Evolutionary conservation across 352 stramenopile genomes (phyloP), one percentile per base, ranked within the genome.

Genomic region (Phytopythium aichiense): DNA sequence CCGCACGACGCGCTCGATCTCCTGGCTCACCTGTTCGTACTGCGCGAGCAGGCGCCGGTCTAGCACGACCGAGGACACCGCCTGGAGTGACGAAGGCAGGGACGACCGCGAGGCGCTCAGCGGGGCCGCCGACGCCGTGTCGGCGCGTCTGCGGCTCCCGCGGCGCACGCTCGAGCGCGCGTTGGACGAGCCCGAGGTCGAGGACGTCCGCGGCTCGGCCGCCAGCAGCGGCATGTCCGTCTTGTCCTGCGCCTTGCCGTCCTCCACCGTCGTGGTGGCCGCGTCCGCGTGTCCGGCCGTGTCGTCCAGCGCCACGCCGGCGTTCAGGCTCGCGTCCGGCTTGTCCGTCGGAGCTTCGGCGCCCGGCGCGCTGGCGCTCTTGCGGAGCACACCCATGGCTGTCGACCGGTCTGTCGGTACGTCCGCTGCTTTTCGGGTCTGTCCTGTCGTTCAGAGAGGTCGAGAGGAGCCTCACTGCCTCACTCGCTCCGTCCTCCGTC

Each of bases 1-100:
- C 23, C 81, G 81, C 54, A 86, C 74, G 18, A 92, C 68, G 13
- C 80, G 84, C 61, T 89, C 72, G 53, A 92, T 91, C 63, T 91
- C 84, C 43, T 81, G 63, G 60, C 88, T 92, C 56, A 92, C 77
- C 53, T 87, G 74, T 46, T 92, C 81, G 63, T 89, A 92, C 56
- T 88, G 81, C 7, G 88, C 76, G 18, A 92, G 61, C 53, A 92
- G 65, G 6, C 77, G 76, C 1, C 82, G 80, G 58, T 92, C 82
- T 46, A 92, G 51, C 38, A 86, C 77, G 38, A 82, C 65, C 28
- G 68, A 50, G 22, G 49, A 37, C 37, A 20, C 61, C 49, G 50
- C 61, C 2, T 64, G 64, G 28, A 79, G 69, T 7, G 66, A 71
- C 4, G 69, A 69, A 0, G 72, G 72, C 46, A 79, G 64, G 11